phyloP scores from a whole-genome alignment of 2,329 filamentous ascomycete species.

The Hortaea werneckii region DNA sequence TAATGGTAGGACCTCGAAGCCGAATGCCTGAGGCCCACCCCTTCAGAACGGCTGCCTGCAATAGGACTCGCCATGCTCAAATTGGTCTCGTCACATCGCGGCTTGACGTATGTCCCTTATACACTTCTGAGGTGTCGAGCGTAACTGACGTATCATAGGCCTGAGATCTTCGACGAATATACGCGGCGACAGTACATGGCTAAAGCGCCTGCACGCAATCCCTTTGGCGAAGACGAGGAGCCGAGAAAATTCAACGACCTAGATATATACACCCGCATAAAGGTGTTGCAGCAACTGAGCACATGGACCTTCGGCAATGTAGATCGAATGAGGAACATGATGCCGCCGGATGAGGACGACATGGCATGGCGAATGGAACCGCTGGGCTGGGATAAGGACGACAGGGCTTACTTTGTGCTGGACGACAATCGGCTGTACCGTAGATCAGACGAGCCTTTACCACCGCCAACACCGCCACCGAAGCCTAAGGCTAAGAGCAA shows the following conservation, averaged over 20 bases:
- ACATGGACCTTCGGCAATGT: conserved; percentile 82
- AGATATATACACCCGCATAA: conserved; percentile 71
- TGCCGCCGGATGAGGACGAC: conserved; percentile 63
- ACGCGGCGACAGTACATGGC: conserved; percentile 75
- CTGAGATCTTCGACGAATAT: conserved; percentile 87
- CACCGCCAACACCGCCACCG: conserved; percentile 37
- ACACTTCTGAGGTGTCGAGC: neutral
- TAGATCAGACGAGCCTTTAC: conserved; percentile 61
- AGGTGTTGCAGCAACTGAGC: conserved; percentile 77
- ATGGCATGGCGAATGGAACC: conserved; percentile 55
- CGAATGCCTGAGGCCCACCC: conserved; percentile 69
- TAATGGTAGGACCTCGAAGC: conserved; percentile 65
- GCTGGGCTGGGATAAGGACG: conserved; percentile 79
- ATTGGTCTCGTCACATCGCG: conserved; percentile 86
- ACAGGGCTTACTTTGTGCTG: conserved; percentile 78
- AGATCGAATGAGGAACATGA: conserved; percentile 75
- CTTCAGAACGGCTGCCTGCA: conserved; percentile 63
- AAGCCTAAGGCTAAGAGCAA: conserved; percentile 48
- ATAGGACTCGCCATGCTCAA: conserved; percentile 84
- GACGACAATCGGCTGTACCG: conserved; percentile 93
- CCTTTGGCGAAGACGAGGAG: conserved; percentile 68
- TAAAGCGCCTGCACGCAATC: conserved; percentile 71
- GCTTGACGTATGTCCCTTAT: conserved; percentile 64
- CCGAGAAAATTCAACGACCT: conserved; percentile 70
- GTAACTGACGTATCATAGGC: conserved; percentile 39